Percentiles rank a stretch among this genome's conserved stretches.
These are phyloP conservation scores for Fusarium sp. DNA, from an alignment of 2,329 filamentous ascomycete species.

Conservation along the genomic window DNA sequence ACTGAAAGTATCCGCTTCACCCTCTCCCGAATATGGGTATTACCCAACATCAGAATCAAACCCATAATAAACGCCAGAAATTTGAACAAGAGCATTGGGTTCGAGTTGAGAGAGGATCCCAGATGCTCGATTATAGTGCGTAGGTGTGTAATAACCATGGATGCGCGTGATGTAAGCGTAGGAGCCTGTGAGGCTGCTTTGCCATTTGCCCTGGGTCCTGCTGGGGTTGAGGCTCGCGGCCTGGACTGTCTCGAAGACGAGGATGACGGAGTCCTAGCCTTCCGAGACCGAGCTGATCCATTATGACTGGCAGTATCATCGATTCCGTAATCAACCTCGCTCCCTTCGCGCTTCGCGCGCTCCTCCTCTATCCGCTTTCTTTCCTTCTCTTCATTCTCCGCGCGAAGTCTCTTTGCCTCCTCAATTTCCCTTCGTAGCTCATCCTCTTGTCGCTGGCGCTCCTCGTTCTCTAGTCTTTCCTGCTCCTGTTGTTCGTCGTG, in stretches of 20 bases:
- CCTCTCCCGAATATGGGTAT: slow-evolving; percentile 80
- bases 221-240: slow-evolving; percentile 37
- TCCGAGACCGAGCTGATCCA: slow-evolving; percentile 53
- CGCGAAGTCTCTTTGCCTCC: slow-evolving; percentile 66
- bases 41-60: slow-evolving; percentile 80
- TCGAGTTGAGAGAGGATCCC: slow-evolving; percentile 65
- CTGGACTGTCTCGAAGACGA: slow-evolving; percentile 52
- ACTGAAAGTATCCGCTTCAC: slow-evolving; percentile 76
- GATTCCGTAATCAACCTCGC: slow-evolving; percentile 78
- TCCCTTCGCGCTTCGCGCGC: slow-evolving; percentile 62
- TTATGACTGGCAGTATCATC: slow-evolving; percentile 64
- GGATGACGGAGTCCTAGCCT: slow-evolving; percentile 51
- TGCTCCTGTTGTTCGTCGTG: slow-evolving; percentile 85
- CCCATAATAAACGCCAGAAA: slow-evolving; percentile 84
- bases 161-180: slow-evolving; percentile 63
- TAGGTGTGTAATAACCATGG: slow-evolving; percentile 66
- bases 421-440: slow-evolving; percentile 68
- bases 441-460: slow-evolving; percentile 68
- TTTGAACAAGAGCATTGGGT: slow-evolving; percentile 68
- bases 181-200: slow-evolving; percentile 49
- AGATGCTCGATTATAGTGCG: slow-evolving; percentile 65
- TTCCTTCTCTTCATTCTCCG: slow-evolving; percentile 71
- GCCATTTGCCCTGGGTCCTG: slow-evolving; percentile 43
- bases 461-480: slow-evolving; percentile 74
- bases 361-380: slow-evolving; percentile 67